phyloP scores from a whole-genome alignment of 345 rosid species.

The Cardamine occulta region DNA sequence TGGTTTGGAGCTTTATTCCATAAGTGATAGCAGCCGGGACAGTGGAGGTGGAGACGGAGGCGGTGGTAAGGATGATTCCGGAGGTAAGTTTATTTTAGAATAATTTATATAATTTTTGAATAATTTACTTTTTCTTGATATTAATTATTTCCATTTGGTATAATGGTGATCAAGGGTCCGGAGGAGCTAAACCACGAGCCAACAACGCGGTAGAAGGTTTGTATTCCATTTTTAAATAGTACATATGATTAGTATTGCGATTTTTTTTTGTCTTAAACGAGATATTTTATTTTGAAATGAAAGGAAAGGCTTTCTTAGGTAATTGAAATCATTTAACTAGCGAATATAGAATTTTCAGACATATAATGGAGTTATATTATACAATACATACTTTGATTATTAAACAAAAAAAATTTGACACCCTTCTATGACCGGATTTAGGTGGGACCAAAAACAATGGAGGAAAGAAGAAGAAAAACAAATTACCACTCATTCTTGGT shows the following conservation, averaged over 20 bases:
- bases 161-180: neutral
- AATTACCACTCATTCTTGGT: conserved; percentile 11
- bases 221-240: neutral
- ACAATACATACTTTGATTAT: neutral
- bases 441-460: neutral
- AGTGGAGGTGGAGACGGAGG: no score
- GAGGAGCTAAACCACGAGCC: neutral
- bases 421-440: neutral
- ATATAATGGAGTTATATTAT: neutral
- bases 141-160: neutral
- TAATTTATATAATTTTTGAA: neutral
- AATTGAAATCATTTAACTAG: neutral
- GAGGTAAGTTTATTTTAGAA: neutral
- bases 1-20: conserved; percentile 33
- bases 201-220: conserved; percentile 6
- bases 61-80: conserved; percentile 4
- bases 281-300: no score
- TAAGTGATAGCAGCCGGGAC: conserved; percentile 16
- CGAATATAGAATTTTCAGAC: neutral
- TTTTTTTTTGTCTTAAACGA: no score
- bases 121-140: neutral
- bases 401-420: neutral
- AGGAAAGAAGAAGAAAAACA: conserved; percentile 15
- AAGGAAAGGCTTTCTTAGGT: neutral
- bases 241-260: no score